Evolutionary conservation across 2,329 filamentous ascomycete genomes (phyloP), one percentile per base, ranked within the genome.

Genomic region (Diplodia intermedia): DNA sequence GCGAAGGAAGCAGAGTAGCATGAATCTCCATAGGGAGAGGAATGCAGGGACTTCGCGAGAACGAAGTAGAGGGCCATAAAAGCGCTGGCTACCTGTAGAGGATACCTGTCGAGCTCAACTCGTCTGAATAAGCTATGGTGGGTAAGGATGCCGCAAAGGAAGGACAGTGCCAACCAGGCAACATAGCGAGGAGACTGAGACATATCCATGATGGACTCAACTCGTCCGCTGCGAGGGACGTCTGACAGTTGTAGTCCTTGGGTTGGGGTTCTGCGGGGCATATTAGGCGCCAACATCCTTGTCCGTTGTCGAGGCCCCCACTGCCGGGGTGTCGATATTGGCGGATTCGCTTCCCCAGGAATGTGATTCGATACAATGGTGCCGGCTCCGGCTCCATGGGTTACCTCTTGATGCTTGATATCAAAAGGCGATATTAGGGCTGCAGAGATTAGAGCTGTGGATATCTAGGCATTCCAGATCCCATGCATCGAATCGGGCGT

Each of bases 31-130:
- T 54, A 40, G 8, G 49, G 29, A 40, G 36, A 43, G 29, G 18
- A 49, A 1, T 49, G 18, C 23, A 29, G 26, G 36, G 15, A 12
- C n/a, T 52, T 38, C 7, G 43, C 15, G 18, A 69, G 33, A 23
- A 26, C 18, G 29, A 60, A 6, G 33, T 60, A 55, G 11, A 43
- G 29, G 18, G 40, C 20, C 18, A 40, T 11, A 29, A 36, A 55
- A 20, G 26, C 36, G 31, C 54, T 43, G n/a, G 20, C 61, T 18
- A 68, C 54, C 12, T 54, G 36, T 4, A 60, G 18, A 4, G 47
- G 62, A 8, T 57, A 61, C n/a, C 14, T 54, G 23, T 69, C 68
- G 31, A 69, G 36, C 23, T 69, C 62, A 11, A 66, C 20, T 3
- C 53, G 20, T 49, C 33, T 66, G 55, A 69, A 61, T n/a, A 61